Base-by-base conservation (phyloP, 177 flowering plant species). In the Tripterygium wilfordii region DNA sequence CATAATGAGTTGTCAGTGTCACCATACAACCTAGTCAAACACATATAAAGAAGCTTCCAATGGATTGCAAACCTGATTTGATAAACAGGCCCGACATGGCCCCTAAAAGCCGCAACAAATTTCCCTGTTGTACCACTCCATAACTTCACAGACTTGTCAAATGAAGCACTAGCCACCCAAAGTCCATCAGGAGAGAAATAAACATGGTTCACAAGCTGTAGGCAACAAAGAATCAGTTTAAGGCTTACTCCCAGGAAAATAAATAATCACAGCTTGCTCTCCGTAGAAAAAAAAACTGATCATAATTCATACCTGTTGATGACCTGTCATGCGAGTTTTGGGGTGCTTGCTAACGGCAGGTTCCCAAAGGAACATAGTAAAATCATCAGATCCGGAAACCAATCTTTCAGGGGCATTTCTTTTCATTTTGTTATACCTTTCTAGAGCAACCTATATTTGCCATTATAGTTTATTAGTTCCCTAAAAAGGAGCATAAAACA, bases 161-260 rank as follows among this genome's bases (percentile, higher is more conserved):
- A 94, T 10, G 97, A 94, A 23, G 95, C 99, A 74, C 99, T 94
- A 21, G 96, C 99, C 17, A 94, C 60, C 99, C 99, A 94, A 66
- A 73, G 92, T 28, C 97, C 99, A 76, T 94, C 95, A 59, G 99
- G 99, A 16, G 99, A 94, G 51, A 94, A 89, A 56, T 81, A 83
- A 30, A 89, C 99, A 71, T 94, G 96, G 62, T 94, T 94, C 44
- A 94, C 99, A 61, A 87, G 87, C 99, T 94, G 82, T 55, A 51
- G 26, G 28, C 33, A 61, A 32, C 24, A 55, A 43, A 51, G 27
- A 40, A 49, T 15, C 32, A 19, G 18, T 25, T 17, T 7, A 20
- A 38, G 24, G 20, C 12, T 38, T n/a, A n/a, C n/a, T n/a, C n/a
- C n/a, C n/a, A n/a, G n/a, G n/a, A n/a, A n/a, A n/a, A n/a, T n/a